phyloP scores from a whole-genome alignment of 257 asterid species.

The Solanum boliviense region DNA sequence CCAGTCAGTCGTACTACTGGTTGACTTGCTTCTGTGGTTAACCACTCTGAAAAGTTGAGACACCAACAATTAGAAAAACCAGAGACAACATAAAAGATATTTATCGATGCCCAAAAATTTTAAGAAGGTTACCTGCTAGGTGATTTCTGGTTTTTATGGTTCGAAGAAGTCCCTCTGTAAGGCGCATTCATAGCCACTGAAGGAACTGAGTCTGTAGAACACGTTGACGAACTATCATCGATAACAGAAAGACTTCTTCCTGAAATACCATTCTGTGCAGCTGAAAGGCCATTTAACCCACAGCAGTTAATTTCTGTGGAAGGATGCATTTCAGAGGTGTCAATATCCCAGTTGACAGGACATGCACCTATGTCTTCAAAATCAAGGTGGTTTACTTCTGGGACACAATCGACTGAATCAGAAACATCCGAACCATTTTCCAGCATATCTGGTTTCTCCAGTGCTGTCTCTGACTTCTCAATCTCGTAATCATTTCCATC shows the following conservation, averaged over 20 bases:
- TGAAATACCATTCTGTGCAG: slow-evolving; percentile 47
- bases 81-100: neutral
- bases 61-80: neutral
- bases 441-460: slow-evolving; percentile 34
- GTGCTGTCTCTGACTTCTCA: slow-evolving; percentile 23
- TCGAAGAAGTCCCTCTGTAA: slow-evolving; percentile 17
- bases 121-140: slow-evolving; percentile 16
- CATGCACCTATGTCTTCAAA: slow-evolving; percentile 54
- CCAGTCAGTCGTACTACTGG: slow-evolving; percentile 28
- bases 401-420: slow-evolving; percentile 54
- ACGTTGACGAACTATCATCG: slow-evolving; percentile 80
- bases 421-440: slow-evolving; percentile 80
- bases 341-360: slow-evolving; percentile 51
- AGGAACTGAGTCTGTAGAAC: slow-evolving; percentile 81
- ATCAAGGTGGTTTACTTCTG: slow-evolving; percentile 44
- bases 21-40: slow-evolving; percentile 39
- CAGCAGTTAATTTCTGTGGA: slow-evolving; percentile 36
- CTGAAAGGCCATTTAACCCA: slow-evolving; percentile 32
- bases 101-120: slow-evolving; percentile 16
- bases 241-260: slow-evolving; percentile 36
- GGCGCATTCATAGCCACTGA: slow-evolving; percentile 33
- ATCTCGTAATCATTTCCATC: slow-evolving; percentile 22
- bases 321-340: slow-evolving; percentile 47
- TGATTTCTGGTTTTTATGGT: slow-evolving; percentile 39
- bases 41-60: slow-evolving; percentile 26